A percentile compares a stretch with the other conserved stretches of the same genome.
These are phyloP conservation scores for Russula virescens DNA, from an alignment of 768 basidiomycete species.

Conservation along the genomic window DNA sequence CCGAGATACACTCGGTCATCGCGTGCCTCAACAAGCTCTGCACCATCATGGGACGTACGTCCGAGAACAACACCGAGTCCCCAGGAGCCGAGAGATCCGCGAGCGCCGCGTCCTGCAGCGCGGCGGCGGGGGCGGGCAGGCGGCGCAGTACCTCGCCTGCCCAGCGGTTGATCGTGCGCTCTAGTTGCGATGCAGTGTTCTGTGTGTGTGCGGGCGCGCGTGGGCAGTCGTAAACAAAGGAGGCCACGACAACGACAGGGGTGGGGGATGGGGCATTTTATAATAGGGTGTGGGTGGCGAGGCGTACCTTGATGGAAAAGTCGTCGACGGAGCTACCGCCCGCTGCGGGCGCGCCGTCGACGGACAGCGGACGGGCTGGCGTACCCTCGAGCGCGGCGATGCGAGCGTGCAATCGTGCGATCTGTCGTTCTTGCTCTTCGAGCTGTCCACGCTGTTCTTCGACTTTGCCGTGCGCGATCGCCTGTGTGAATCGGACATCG, in stretches of 20 bases:
- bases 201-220: too few relatives aligned
- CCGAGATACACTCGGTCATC: slow-evolving; percentile 67
- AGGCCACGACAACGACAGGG: too few relatives aligned
- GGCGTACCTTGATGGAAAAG: slow-evolving; percentile 73
- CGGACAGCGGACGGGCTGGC: slow-evolving; percentile 30
- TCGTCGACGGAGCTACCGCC: slow-evolving; percentile 72
- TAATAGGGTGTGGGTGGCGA: neutral
- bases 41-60: slow-evolving; percentile 56
- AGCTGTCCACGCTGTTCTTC: slow-evolving; percentile 74
- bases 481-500: slow-evolving; percentile 35
- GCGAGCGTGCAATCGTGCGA: slow-evolving; percentile 63
- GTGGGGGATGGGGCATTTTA: neutral
- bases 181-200: slow-evolving; percentile 65
- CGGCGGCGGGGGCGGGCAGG: slow-evolving; percentile 48
- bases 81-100: slow-evolving; percentile 50
- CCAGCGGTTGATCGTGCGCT: slow-evolving; percentile 83
- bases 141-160: slow-evolving; percentile 65
- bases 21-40: slow-evolving; percentile 79
- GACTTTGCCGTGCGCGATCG: slow-evolving; percentile 85
- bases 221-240: too few relatives aligned
- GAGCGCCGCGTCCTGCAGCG: slow-evolving; percentile 54
- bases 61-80: slow-evolving; percentile 32
- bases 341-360: slow-evolving; percentile 33
- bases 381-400: slow-evolving; percentile 73
- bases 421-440: slow-evolving; percentile 78